These are phyloP conservation scores for Pseudoperonospora humuli DNA, from an alignment of 352 stramenopile genomes.

Conservation along the genomic window DNA sequence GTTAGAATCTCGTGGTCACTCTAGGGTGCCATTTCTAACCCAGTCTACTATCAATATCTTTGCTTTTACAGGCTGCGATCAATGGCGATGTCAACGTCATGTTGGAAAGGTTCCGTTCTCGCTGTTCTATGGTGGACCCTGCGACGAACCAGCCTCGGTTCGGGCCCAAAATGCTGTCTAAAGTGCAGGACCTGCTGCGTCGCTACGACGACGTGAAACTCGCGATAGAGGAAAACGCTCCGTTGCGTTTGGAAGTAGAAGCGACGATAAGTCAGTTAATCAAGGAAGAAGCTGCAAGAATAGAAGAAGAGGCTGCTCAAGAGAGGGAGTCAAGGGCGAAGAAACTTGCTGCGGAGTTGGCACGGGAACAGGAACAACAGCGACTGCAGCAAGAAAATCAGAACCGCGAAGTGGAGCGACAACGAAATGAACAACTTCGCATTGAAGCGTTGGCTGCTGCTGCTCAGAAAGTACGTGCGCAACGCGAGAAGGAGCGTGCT, in stretches of 20 bases:
- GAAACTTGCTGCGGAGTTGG: conserved; percentile 11
- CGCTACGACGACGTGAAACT: conserved; percentile 39
- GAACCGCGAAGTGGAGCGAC: conserved; percentile 10
- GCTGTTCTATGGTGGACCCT: conserved; percentile 53
- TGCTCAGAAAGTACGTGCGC: conserved; percentile 51
- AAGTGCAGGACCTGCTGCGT: conserved; percentile 46
- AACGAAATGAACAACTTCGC: conserved; percentile 18
- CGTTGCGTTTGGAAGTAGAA: conserved; percentile 22
- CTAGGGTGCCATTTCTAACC: background rate
- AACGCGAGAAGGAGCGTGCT: conserved; percentile 24
- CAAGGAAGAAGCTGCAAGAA: conserved; percentile 4
- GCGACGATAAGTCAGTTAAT: conserved; percentile 12
- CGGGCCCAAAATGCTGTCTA: conserved; percentile 65
- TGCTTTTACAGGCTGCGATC: conserved; percentile 16
- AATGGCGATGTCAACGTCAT: conserved; percentile 23
- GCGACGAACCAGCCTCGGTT: conserved; percentile 67
- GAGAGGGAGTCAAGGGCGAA: conserved; percentile 9
- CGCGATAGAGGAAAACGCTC: conserved; percentile 17
- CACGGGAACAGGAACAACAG: conserved; percentile 16
- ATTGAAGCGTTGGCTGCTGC: conserved; percentile 40
- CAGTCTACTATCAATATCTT: conserved; percentile 3
- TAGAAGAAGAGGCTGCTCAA: conserved; percentile 3
- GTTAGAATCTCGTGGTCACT: background rate
- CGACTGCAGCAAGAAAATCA: conserved; percentile 10
- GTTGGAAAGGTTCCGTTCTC: conserved; percentile 47